These are phyloP conservation scores for Coniochaeta ligniaria DNA, from an alignment of 2,329 filamentous ascomycete genomes.

Conservation along the genomic window DNA sequence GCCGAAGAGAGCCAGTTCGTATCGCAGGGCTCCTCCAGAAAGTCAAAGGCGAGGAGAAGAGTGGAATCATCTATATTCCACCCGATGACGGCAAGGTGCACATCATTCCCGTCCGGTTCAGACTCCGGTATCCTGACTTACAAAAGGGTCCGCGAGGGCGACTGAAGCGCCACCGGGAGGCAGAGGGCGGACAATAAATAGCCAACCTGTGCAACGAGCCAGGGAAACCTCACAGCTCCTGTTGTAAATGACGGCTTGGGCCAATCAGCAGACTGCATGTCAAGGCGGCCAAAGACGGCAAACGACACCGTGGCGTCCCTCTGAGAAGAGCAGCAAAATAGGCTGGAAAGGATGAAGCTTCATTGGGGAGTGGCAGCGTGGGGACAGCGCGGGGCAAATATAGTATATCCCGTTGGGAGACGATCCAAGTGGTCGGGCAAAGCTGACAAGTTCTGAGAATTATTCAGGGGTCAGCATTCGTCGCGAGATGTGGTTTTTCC, in stretches of 20 bases:
- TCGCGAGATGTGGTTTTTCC: background rate
- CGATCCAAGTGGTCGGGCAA: background rate
- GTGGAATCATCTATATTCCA: background rate
- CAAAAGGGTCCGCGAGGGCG: background rate
- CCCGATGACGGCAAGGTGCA: background rate
- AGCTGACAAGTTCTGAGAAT: background rate
- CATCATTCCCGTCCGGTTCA: background rate
- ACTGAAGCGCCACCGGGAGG: background rate
- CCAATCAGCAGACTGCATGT: background rate
- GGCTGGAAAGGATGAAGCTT: background rate
- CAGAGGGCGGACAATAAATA: background rate
- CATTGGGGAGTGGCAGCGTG: background rate
- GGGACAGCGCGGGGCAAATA: background rate
- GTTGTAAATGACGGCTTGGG: background rate
- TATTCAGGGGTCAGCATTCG: background rate
- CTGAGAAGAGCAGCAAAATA: background rate
- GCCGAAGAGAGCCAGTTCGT: background rate
- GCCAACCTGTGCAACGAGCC: background rate
- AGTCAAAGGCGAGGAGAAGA: background rate
- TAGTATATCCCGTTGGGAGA: background rate
- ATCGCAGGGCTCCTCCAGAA: background rate
- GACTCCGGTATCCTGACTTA: background rate
- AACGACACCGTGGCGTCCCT: background rate
- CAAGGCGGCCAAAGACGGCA: background rate
- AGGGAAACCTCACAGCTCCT: background rate